A percentile compares a stretch with the other conserved stretches of the same genome.
Conservation (phyloP, 2,329 filamentous ascomycete genomes). For the Diaporthe caulivora region DNA sequence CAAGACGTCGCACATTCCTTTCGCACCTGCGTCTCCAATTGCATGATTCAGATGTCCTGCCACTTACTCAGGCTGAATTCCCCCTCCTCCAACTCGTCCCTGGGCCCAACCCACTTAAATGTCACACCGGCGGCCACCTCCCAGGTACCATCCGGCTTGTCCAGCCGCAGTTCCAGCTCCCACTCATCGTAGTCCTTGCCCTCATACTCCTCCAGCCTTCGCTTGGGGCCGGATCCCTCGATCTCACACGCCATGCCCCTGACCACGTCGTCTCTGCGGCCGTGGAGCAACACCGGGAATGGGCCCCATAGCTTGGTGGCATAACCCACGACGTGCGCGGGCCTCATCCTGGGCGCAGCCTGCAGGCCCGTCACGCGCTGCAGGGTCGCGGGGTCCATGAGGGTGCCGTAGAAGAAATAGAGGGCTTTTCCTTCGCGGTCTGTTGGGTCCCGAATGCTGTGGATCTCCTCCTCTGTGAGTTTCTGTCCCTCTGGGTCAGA, state of each 20-base stretch:
- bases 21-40: not conserved
- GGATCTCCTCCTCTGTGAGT: not conserved
- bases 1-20: not conserved
- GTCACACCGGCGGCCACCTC: not conserved
- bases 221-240: constrained; percentile 5
- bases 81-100: constrained; percentile 9
- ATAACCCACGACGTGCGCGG: not conserved
- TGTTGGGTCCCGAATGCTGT: not conserved
- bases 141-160: constrained; percentile 4
- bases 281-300: not conserved
- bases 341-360: not conserved
- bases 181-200: constrained; percentile 15
- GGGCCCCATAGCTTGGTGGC: constrained; percentile 6
- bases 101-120: constrained; percentile 5
- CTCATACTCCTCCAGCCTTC: constrained; percentile 10
- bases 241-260: constrained; percentile 8
- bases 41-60: not conserved
- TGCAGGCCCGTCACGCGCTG: not conserved
- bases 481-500: not conserved
- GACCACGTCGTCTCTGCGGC: not conserved
- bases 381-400: constrained; percentile 10
- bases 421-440: not conserved
- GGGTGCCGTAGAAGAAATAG: constrained; percentile 20
- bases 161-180: constrained; percentile 4
- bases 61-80: constrained; percentile 6